Percentiles rank a stretch among this genome's conserved stretches.
Evolutionary conservation across 2,329 filamentous ascomycete species (phyloP).

Genomic region (Ophiostoma ulmi): DNA sequence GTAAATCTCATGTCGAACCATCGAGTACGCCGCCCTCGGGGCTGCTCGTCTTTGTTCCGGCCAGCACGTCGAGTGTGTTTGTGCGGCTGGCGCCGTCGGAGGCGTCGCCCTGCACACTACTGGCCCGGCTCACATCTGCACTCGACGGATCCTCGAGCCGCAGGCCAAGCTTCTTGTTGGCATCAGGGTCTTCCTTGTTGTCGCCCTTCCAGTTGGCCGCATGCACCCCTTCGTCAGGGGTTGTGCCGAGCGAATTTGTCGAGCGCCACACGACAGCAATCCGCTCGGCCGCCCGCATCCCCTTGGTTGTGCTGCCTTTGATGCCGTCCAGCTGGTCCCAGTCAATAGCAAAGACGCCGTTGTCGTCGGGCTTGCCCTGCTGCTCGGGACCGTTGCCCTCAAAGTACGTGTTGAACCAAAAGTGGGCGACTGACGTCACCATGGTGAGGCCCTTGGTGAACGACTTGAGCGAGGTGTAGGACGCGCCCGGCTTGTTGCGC

Average conservation of each 20-base stretch:
- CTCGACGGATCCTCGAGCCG: conserved; percentile 60
- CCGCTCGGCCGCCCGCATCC: conserved; percentile 72
- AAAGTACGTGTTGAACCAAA: conserved; percentile 96
- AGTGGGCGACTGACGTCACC: conserved; percentile 87
- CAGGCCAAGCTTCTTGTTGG: conserved; percentile 63
- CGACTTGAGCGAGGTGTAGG: conserved; percentile 1
- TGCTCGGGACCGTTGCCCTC: conserved; percentile 73
- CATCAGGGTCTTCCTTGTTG: conserved; percentile 42
- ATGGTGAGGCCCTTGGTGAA: conserved; percentile 67
- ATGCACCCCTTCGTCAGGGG: conserved; percentile 28
- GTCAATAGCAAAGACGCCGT: conserved; percentile 56
- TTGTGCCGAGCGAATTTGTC: conserved; percentile 30
- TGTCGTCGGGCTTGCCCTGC: conserved; percentile 56
- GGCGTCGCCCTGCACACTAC: conserved; percentile 52
- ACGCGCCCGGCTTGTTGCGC: conserved; percentile 61
- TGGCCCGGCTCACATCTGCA: conserved; percentile 64
- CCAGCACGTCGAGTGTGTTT: conserved; percentile 23
- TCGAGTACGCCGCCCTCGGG: conserved; percentile 28
- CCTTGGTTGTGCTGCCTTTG: conserved; percentile 80
- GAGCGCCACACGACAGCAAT: conserved; percentile 79
- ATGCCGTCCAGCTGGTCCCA: conserved; percentile 82
- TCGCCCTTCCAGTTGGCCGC: conserved; percentile 71
- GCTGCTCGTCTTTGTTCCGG: conserved; percentile 33
- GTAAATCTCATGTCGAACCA: neutral
- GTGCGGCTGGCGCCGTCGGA: conserved; percentile 13